phyloP scores from a whole-genome alignment of 257 asterid genomes.

The Solanum appendiculatum region DNA sequence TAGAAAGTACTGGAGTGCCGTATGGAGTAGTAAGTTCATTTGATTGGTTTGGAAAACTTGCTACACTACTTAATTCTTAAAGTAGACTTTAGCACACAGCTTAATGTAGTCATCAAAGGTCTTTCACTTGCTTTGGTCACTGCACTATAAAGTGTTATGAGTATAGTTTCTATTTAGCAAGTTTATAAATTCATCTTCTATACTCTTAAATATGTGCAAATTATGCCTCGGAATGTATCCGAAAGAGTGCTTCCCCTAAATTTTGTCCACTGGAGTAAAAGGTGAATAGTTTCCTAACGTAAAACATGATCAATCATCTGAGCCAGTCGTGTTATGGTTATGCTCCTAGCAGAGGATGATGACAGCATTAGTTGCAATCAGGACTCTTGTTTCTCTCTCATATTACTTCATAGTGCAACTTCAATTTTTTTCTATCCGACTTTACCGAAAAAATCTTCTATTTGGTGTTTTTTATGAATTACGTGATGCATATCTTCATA shows the following conservation, averaged over 20 bases:
- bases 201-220: background rate
- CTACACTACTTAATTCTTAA: background rate
- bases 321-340: background rate
- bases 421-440: background rate
- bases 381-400: background rate
- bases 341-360: background rate
- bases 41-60: background rate
- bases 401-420: background rate
- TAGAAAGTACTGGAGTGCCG: slow-evolving; percentile 81
- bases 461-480: background rate
- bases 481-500: background rate
- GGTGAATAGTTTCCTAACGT: background rate
- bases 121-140: background rate
- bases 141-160: background rate
- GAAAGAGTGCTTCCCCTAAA: background rate
- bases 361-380: background rate
- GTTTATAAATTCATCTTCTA: background rate
- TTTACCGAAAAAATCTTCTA: background rate
- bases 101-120: background rate
- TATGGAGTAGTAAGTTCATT: slow-evolving; percentile 67
- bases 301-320: background rate
- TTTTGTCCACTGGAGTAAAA: background rate
- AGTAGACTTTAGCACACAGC: background rate
- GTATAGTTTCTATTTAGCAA: background rate
- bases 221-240: background rate